These are phyloP conservation scores for Oryza brachyantha DNA, from an alignment of 176 grass and related monocot species.

Conservation along the genomic window DNA sequence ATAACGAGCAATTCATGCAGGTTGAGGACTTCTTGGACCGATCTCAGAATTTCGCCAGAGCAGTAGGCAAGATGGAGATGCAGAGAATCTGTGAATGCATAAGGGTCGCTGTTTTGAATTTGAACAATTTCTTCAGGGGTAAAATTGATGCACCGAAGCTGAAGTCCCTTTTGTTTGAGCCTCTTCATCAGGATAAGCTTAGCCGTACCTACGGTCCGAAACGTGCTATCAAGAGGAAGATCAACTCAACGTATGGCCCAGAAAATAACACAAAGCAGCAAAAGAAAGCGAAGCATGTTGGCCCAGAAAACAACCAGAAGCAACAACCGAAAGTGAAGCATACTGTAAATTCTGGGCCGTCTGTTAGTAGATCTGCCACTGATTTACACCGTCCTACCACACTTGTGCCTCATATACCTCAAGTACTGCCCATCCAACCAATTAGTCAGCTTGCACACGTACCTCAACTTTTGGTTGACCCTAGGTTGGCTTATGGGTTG, in stretches of 20 bases:
- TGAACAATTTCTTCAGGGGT: conserved; percentile 54
- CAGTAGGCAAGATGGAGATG: conserved; percentile 55
- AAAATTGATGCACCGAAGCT: conserved; percentile 46
- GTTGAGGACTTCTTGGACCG: conserved; percentile 88
- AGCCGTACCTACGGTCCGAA: background rate
- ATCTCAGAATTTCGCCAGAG: conserved; percentile 86
- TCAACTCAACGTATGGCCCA: background rate
- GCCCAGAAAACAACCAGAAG: background rate
- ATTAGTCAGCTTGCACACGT: conserved; percentile 3
- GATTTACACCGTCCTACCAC: background rate
- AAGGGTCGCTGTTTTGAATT: conserved; percentile 39
- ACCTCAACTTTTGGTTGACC: background rate
- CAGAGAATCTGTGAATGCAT: conserved; percentile 56
- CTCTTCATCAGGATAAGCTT: conserved; percentile 17
- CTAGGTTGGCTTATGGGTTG: conserved; percentile 10
- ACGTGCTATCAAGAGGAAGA: conserved; percentile 29
- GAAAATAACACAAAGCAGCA: background rate
- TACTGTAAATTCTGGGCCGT: background rate
- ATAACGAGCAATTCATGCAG: conserved; percentile 37
- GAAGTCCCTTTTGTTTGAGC: conserved; percentile 50
- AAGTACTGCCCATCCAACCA: background rate
- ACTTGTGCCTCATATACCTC: conserved; percentile 22
- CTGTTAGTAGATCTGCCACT: conserved; percentile 4
- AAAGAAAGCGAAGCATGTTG: conserved; percentile 30
- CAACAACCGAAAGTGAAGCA: conserved; percentile 8